phyloP scores from a whole-genome alignment of 805 yeast genomes.

The Barnettozyma vustinii region DNA sequence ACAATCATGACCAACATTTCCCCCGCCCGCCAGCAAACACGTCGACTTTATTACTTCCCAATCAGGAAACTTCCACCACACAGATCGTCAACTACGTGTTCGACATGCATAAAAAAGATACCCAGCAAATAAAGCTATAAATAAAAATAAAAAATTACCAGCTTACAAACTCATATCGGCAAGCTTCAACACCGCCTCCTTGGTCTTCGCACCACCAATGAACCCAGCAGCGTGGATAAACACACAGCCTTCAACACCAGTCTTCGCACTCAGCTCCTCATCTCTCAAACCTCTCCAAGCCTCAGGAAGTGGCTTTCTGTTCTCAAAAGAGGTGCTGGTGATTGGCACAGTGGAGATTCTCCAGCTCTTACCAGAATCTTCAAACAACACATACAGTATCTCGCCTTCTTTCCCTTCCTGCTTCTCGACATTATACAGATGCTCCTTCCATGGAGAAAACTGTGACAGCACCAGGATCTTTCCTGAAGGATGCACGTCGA shows the following conservation, averaged over 20 bases:
- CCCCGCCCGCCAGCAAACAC: too few species aligned
- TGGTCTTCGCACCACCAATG: constrained; percentile 87
- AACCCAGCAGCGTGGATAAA: constrained; percentile 96
- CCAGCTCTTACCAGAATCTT: constrained; percentile 69
- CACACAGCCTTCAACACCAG: constrained; percentile 84
- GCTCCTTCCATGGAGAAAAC: constrained; percentile 95
- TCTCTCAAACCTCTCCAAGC: constrained; percentile 96
- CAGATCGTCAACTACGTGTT: too few species aligned
- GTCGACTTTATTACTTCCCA: too few species aligned
- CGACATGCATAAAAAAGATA: too few species aligned
- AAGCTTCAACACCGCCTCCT: constrained; percentile 70
- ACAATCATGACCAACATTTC: too few species aligned
- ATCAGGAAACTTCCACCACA: too few species aligned
- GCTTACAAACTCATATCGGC: constrained; percentile 46
- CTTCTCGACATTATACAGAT: constrained; percentile 67
- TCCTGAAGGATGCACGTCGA: constrained; percentile 60
- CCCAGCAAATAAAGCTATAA: too few species aligned
- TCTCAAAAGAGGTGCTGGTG: constrained; percentile 70
- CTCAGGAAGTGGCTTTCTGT: constrained; percentile 84
- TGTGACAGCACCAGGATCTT: constrained; percentile 66
- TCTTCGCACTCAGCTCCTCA: constrained; percentile 61
- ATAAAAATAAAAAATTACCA: neutral
- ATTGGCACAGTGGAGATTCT: constrained; percentile 91
- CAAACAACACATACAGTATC: constrained; percentile 72
- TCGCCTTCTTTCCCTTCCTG: constrained; percentile 48